A percentile compares a stretch with the other conserved stretches of the same genome.
Evolutionary conservation across 2,329 filamentous ascomycete species (phyloP).

Genomic region (Fusarium oligoseptatum): DNA sequence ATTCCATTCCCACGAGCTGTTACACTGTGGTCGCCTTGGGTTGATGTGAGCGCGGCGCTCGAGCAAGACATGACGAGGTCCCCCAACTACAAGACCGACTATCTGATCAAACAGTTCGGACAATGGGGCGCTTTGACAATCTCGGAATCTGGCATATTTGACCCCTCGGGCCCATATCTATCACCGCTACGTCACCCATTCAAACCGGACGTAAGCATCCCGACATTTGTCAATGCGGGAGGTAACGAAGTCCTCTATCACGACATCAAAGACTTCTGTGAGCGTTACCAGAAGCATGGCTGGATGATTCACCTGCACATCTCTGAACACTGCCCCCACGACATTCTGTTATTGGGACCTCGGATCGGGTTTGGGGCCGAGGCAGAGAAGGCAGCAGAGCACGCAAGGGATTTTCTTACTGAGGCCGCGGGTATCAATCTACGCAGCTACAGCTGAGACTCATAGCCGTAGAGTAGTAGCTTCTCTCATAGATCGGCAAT

Average conservation of each 20-base stretch:
- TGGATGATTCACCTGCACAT: slow-evolving; percentile 34
- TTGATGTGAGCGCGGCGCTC: slow-evolving; percentile 32
- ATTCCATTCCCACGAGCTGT: slow-evolving; percentile 32
- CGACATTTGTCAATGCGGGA: slow-evolving; percentile 35
- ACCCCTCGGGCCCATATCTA: slow-evolving; percentile 30
- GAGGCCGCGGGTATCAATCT: slow-evolving; percentile 20
- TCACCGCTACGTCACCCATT: slow-evolving; percentile 40
- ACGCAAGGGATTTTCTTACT: slow-evolving; percentile 31
- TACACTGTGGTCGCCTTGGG: slow-evolving; percentile 40
- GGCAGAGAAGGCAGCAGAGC: slow-evolving; percentile 30
- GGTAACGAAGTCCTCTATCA: slow-evolving; percentile 31
- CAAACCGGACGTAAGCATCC: slow-evolving; percentile 2
- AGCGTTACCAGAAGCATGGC: slow-evolving; percentile 27
- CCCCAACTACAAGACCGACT: slow-evolving; percentile 40
- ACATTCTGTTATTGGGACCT: slow-evolving; percentile 33
- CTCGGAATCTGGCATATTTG: slow-evolving; percentile 26
- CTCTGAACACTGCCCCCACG: slow-evolving; percentile 36
- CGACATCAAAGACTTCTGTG: slow-evolving; percentile 35
- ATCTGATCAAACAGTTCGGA: slow-evolving; percentile 35
- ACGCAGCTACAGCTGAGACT: neutral
- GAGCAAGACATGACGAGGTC: slow-evolving; percentile 32
- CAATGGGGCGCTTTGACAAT: slow-evolving; percentile 37
- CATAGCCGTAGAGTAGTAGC: neutral
- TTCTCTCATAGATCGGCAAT: slow-evolving; percentile 1
- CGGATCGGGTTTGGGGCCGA: slow-evolving; percentile 31